Evolutionary conservation across 2,329 filamentous ascomycete genomes (phyloP), one percentile per base, ranked within the genome.

Genomic region (Talaromyces sp.): DNA sequence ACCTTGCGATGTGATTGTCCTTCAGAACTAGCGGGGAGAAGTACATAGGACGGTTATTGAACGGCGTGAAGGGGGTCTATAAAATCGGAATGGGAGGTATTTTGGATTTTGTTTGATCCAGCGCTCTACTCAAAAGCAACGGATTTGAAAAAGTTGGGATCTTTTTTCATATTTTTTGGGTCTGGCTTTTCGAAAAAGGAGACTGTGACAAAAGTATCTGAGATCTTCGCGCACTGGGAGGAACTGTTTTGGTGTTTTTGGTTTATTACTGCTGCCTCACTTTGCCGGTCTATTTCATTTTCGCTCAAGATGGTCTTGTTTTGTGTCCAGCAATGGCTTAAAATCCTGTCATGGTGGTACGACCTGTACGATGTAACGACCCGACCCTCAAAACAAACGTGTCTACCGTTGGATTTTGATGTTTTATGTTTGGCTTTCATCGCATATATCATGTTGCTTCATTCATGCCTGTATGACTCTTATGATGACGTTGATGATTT

Each of bases 301-400:
- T 37, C 9, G 31, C 18, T 64, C 60, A 52, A 57, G 61, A 56
- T 64, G 46, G 28, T 52, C 48, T 58, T 64, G 25, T 63, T 60
- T 64, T 68, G 37, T 42, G 48, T 18, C 35, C 48, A 50, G 57
- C 57, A 50, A 59, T 59, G 42, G 57, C 42, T 50, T 42, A 8
- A 40, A 58, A 59, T 59, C 33, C 59, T 60, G 35, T 63, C 66
- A 71, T 64, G 70, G 67, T 67, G 69, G 69, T 69, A 73, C 69
- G 71, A 72, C 23, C 70, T 73, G 71, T 73, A 73, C 69, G 71
- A 73, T 72, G 69, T 71, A 70, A 73, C 71, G 71, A 73, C 70
- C 69, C 71, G 71, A 73, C 70, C 69, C 35, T 64, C 70, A 66
- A 67, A 67, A 72, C 68, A 67, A 71, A 67, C 67, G 64, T 60